Base-by-base conservation (phyloP, 306 rosid genomes). In the Datisca glomerata region DNA sequence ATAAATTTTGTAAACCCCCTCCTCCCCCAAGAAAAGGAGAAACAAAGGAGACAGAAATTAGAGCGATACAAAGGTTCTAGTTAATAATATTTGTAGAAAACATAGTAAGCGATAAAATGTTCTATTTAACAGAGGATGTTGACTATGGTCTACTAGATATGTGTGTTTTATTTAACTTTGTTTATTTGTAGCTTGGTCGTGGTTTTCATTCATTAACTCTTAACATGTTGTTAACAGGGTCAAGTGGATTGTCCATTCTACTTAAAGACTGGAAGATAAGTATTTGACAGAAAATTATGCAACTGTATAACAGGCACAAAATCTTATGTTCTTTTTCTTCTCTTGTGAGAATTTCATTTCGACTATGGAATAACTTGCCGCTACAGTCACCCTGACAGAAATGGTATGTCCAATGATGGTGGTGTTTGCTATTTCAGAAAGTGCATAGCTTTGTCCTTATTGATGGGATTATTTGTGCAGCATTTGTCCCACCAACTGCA, bases 221-320 rank as follows among this genome's bases (percentile, higher is more conserved):
- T n/a, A n/a, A n/a, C n/a, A n/a, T n/a, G n/a, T 60, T 76, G 57
- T 41, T 51, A 50, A 66, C 91, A 89, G 97, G 86, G 86, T 45
- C 93, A 83, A 68, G 81, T 75, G 37, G 95, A 89, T 70, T 89
- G 97, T 49, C 93, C 97, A 54, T 89, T 89, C 93, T 89, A 89
- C 83, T 63, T 89, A 75, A 89, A 89, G 74, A 89, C 95, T 72
- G 94, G 94, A 71, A 89, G 97, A 95, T 83, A 25, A 59, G 20
- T 48, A 16, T 56, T 29, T 55, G 24, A 21, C 68, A 21, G 32
- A 23, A 22, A 59, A 45, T 21, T 44, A 15, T 14, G 25, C 24
- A 24, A 45, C 16, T 34, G 37, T 13, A 24, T 20, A 36, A 34
- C 14, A 34, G 15, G 10, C 10, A 29, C 41, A 3, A n/a, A 49